These are phyloP conservation scores for Coelastrella sp. DNA, from an alignment of 139 green algal genomes.

Conservation along the genomic window DNA sequence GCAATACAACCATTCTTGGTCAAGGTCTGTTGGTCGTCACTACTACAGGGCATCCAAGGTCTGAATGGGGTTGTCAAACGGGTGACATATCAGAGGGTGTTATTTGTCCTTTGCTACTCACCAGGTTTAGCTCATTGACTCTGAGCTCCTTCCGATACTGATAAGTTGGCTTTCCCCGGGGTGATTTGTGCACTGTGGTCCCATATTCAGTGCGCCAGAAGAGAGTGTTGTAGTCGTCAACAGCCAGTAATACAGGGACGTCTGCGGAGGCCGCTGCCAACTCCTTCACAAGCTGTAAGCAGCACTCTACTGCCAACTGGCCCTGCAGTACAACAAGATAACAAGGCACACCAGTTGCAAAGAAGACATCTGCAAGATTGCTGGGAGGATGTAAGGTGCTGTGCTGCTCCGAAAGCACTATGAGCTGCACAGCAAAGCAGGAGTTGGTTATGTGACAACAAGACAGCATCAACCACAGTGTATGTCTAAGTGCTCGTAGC, in stretches of 20 bases:
- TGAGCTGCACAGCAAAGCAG: not conserved
- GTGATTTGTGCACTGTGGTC: not conserved
- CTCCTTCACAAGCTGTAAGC: slow-evolving; percentile 48
- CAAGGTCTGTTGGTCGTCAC: not conserved
- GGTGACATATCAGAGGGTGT: not conserved
- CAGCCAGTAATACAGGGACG: slow-evolving; percentile 62
- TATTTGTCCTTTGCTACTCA: not conserved
- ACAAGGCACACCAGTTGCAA: not conserved
- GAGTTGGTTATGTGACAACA: no score
- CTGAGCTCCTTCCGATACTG: slow-evolving; percentile 48
- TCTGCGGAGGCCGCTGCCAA: slow-evolving; percentile 39
- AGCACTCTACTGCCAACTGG: slow-evolving; percentile 53
- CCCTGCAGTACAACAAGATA: slow-evolving; percentile 32
- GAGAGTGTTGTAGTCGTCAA: slow-evolving; percentile 81
- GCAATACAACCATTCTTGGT: not conserved
- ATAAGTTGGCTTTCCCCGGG: slow-evolving; percentile 9
- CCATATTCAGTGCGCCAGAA: slow-evolving; percentile 68
- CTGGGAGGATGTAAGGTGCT: no score
- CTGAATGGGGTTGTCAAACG: not conserved
- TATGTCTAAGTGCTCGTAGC: no score
- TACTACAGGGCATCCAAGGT: not conserved
- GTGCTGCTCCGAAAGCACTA: not conserved
- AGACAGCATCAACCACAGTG: no score
- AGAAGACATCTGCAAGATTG: not conserved
- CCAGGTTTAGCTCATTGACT: slow-evolving; percentile 65